A percentile compares a stretch with the other conserved stretches of the same genome.
Evolutionary conservation across 148 eudicot genomes (phyloP).

Genomic region (Selenicereus undatus): DNA sequence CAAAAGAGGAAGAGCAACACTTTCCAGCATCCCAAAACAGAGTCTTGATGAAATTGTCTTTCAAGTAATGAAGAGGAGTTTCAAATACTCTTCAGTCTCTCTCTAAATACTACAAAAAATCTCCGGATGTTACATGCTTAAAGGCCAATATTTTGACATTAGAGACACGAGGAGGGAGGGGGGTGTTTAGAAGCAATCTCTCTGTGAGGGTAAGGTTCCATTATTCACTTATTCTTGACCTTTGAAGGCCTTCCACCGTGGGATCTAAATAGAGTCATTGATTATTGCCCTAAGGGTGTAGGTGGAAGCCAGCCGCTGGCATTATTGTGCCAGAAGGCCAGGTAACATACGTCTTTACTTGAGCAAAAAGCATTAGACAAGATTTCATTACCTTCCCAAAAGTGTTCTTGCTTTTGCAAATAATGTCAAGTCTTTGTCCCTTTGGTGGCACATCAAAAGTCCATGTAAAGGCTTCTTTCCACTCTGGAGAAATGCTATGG

Average conservation of each 20-base stretch:
- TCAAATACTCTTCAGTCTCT: no score
- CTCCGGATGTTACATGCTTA: background rate
- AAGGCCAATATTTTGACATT: background rate
- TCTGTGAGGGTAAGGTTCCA: no score
- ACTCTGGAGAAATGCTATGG: constrained; percentile 63
- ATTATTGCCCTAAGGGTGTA: background rate
- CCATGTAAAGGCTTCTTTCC: constrained; percentile 86
- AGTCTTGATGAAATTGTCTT: no score
- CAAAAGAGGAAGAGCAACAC: no score
- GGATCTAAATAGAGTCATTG: background rate
- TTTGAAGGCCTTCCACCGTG: no score
- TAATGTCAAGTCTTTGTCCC: constrained; percentile 74
- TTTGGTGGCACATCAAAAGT: constrained; percentile 79
- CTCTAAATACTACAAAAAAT: no score
- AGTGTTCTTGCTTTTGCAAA: constrained; percentile 75
- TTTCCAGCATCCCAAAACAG: no score
- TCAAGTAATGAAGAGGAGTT: no score
- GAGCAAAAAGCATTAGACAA: background rate
- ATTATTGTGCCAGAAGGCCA: background rate
- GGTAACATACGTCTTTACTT: background rate
- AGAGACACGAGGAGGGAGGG: no score
- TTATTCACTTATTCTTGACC: background rate
- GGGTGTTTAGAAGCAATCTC: no score
- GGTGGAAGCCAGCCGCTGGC: background rate
- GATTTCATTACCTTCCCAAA: constrained; percentile 61